Conservation (phyloP, 2,329 filamentous ascomycete genomes). For the Alternaria ethzedia region DNA sequence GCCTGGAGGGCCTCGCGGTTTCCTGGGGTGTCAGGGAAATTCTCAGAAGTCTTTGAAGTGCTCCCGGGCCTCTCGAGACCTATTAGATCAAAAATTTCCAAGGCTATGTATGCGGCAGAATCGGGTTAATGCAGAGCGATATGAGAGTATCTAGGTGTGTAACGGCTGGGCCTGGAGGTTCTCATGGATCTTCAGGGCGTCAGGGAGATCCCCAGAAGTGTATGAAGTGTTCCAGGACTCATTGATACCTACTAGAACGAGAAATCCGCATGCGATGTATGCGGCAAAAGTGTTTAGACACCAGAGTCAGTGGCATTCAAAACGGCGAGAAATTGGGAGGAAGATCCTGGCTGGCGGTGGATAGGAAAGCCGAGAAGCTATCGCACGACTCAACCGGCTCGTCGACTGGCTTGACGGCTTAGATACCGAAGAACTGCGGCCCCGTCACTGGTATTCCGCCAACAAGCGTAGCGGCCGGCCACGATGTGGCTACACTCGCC, state of each 20-base stretch:
- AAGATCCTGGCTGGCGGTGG: neutral
- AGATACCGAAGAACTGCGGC: neutral
- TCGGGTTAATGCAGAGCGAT: too few species aligned
- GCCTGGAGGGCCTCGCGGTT: neutral
- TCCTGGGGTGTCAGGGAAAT: neutral
- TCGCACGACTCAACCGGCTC: neutral
- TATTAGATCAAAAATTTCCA: neutral
- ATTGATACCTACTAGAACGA: too few species aligned
- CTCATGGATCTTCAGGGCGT: too few species aligned
- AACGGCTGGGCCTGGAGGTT: too few species aligned
- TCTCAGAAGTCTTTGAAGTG: neutral
- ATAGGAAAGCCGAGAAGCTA: neutral
- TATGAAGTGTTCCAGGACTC: too few species aligned
- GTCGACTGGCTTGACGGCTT: neutral
- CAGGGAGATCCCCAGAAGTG: too few species aligned
- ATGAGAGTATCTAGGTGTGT: too few species aligned
- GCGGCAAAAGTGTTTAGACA: too few species aligned
- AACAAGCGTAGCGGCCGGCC: neutral
- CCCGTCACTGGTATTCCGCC: neutral
- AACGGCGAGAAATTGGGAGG: fast-evolving
- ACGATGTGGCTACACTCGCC: fast-evolving
- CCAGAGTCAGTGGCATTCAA: fast-evolving
- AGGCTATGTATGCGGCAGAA: neutral
- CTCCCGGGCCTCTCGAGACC: neutral
- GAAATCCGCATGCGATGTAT: too few species aligned